These are phyloP conservation scores for Stenocarpella maydis DNA, from an alignment of 2,329 filamentous ascomycete genomes.

Conservation along the genomic window DNA sequence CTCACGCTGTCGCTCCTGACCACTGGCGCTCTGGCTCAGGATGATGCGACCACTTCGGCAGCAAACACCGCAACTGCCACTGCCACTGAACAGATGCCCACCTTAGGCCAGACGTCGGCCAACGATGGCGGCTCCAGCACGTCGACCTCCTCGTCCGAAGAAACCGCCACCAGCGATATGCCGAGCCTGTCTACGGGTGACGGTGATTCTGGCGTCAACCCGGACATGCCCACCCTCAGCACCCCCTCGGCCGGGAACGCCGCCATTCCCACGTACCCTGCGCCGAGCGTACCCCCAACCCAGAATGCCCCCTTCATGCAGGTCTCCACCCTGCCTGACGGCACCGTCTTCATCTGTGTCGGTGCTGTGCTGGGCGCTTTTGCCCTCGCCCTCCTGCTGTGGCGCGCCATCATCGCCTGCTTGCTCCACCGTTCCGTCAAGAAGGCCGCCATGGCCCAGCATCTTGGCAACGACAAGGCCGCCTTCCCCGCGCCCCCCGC, in stretches of 20 bases:
- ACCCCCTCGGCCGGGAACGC: slow-evolving; percentile 41
- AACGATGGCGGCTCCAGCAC: slow-evolving; percentile 13
- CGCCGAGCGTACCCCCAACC: slow-evolving; percentile 82
- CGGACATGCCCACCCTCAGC: slow-evolving; percentile 37
- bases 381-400: slow-evolving; percentile 81
- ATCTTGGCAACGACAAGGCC: slow-evolving; percentile 74
- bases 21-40: slow-evolving; percentile 41
- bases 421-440: slow-evolving; percentile 91
- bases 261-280: slow-evolving; percentile 67
- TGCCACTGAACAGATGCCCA: slow-evolving; percentile 10
- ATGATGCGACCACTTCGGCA: slow-evolving; percentile 32
- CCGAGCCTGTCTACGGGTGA: slow-evolving; percentile 28
- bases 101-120: slow-evolving; percentile 24
- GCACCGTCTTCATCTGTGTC: slow-evolving; percentile 95
- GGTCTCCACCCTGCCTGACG: slow-evolving; percentile 83
- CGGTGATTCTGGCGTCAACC: slow-evolving; percentile 11
- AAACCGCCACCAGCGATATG: slow-evolving; percentile 26
- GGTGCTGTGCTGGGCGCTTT: slow-evolving; percentile 88
- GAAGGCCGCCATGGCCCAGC: slow-evolving; percentile 80
- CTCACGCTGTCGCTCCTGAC: slow-evolving; percentile 41
- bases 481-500: slow-evolving; percentile 65
- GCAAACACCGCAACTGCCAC: slow-evolving; percentile 31
- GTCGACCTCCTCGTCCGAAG: background rate
- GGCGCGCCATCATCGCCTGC: slow-evolving; percentile 89
- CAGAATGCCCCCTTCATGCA: slow-evolving; percentile 91